Conservation (phyloP, 768 basidiomycete genomes). For the Cystofilobasidium macerans region DNA sequence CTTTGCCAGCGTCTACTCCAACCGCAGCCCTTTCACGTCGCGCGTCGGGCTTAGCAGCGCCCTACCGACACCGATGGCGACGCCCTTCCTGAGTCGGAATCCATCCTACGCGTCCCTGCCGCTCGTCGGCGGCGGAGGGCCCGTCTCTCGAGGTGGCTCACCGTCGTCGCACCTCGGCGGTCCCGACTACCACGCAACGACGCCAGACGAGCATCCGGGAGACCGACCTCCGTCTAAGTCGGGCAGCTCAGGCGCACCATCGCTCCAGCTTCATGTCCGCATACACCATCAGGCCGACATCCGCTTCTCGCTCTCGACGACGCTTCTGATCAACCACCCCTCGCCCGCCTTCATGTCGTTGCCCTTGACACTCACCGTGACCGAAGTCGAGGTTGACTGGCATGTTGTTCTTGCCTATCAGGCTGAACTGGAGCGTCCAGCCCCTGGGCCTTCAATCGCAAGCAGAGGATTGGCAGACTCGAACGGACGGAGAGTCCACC, state of each 20-base stretch:
- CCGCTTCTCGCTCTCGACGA: conserved; percentile 78
- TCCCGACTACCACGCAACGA: not conserved
- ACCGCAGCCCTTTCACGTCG: conserved; percentile 14
- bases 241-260: conserved; percentile 34
- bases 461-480: not conserved
- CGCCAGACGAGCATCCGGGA: not conserved
- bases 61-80: conserved; percentile 2
- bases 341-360: conserved; percentile 93
- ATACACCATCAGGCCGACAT: conserved; percentile 72
- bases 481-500: conserved; percentile 62
- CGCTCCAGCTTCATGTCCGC: conserved; percentile 79
- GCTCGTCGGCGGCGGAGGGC: not conserved
- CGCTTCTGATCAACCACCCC: conserved; percentile 91
- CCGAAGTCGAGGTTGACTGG: conserved; percentile 71
- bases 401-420: conserved; percentile 88
- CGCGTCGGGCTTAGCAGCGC: conserved; percentile 20
- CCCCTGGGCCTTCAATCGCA: not conserved
- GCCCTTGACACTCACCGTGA: conserved; percentile 86
- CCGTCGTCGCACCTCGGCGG: conserved; percentile 11
- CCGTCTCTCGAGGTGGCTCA: conserved; percentile 2
- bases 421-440: conserved; percentile 32
- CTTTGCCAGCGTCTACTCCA: not conserved
- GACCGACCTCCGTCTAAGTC: not conserved
- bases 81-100: conserved; percentile 17
- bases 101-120: conserved; percentile 15